Conservation (phyloP, 2,329 filamentous ascomycete genomes). For the Penicillium psychrosexuale region DNA sequence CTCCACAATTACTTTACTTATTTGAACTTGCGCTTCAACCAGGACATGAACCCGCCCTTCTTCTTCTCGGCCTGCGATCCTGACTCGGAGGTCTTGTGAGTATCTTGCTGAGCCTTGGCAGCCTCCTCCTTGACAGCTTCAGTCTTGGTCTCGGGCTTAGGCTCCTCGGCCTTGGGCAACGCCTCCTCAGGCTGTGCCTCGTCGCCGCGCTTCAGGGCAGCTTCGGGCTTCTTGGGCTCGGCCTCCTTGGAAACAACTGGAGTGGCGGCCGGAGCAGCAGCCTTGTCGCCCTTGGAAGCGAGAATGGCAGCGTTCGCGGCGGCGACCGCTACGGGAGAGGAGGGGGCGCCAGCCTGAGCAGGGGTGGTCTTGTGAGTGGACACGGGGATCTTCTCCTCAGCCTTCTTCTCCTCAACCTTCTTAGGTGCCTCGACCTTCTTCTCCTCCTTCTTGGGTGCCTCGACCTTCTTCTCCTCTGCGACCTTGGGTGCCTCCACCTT, state of each 20-base stretch:
- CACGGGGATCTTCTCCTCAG: conserved; percentile 8
- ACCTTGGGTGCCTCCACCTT: background rate
- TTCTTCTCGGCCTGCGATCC: conserved; percentile 14
- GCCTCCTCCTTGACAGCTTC: conserved; percentile 10
- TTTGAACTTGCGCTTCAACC: conserved; percentile 33
- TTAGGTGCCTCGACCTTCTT: conserved; percentile 1
- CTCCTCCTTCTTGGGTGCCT: conserved; percentile 1
- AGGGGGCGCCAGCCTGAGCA: conserved; percentile 4
- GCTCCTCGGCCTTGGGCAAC: conserved; percentile 1
- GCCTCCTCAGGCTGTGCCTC: conserved; percentile 22
- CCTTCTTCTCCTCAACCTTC: background rate
- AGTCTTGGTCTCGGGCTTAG: conserved; percentile 10
- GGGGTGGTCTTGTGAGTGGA: background rate
- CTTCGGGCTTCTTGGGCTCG: conserved; percentile 24
- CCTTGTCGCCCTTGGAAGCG: conserved; percentile 22
- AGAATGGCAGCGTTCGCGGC: conserved; percentile 20
- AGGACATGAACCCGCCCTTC: conserved; percentile 27
- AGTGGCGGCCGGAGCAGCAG: conserved; percentile 10
- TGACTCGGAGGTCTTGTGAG: conserved; percentile 4
- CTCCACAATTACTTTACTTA: conserved; percentile 5
- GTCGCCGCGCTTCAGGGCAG: conserved; percentile 22
- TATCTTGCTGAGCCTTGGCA: background rate
- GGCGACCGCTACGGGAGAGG: conserved; percentile 20
- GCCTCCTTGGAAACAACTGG: conserved; percentile 8
- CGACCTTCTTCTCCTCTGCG: background rate